A percentile compares a stretch with the other conserved stretches of the same genome.
Conservation (phyloP, 306 rosid genomes). For the Lathyrus oleraceus region DNA sequence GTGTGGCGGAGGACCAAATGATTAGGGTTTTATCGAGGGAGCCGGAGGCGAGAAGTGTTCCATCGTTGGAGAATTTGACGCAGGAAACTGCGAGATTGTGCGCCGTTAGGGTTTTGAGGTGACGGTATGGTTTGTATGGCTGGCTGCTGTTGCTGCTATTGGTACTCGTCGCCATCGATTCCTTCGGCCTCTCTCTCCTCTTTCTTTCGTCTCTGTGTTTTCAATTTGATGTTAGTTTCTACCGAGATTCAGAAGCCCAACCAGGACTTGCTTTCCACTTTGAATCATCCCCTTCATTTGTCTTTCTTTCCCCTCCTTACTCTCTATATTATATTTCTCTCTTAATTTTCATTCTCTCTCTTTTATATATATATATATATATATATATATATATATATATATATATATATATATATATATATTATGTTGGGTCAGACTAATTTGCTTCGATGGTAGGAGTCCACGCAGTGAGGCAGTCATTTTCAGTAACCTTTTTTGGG, state of each 20-base stretch:
- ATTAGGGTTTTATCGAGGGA: conserved; percentile 84
- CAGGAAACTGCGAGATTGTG: conserved; percentile 74
- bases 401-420: no score
- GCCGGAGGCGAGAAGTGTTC: conserved; percentile 72
- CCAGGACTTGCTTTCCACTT: not conserved
- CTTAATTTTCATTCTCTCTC: no score
- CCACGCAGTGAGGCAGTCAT: no score
- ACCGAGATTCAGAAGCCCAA: not conserved
- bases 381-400: no score
- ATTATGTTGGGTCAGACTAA: no score
- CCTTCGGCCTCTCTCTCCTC: not conserved
- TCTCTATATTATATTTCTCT: no score
- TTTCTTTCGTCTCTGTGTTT: not conserved
- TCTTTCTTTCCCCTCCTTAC: no score
- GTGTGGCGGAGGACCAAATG: conserved; percentile 62
- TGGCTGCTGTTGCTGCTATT: conserved; percentile 49
- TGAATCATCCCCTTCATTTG: no score
- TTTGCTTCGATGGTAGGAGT: no score
- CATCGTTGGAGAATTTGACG: conserved; percentile 87
- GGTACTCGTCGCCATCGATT: conserved; percentile 45
- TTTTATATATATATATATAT: no score
- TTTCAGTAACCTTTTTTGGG: no score
- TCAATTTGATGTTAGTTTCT: not conserved
- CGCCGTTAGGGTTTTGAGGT: conserved; percentile 61
- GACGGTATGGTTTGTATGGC: conserved; percentile 74